Evolutionary conservation across 352 stramenopile genomes (phyloP).

Genomic region (Phytopythium delawarense): DNA sequence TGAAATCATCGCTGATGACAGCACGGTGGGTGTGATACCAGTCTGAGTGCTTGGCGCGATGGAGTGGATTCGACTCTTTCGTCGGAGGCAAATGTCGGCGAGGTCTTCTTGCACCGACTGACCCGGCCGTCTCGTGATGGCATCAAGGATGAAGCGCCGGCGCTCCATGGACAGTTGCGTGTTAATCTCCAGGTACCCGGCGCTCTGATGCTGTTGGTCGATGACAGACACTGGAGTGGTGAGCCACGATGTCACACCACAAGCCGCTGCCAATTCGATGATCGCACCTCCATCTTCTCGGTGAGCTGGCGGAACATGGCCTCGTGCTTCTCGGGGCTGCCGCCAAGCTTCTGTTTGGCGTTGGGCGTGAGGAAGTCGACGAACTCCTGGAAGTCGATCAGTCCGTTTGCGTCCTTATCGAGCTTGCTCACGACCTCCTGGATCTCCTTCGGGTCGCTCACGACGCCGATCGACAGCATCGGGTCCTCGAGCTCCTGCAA

Average conservation of each 20-base stretch:
- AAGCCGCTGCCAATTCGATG: background rate
- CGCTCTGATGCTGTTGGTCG: conserved; percentile 48
- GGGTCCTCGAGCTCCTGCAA: conserved; percentile 60
- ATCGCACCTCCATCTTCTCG: conserved; percentile 63
- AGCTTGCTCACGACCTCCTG: conserved; percentile 49
- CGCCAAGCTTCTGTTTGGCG: conserved; percentile 27
- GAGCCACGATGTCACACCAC: background rate
- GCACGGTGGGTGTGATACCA: background rate
- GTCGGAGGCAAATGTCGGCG: conserved; percentile 28
- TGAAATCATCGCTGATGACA: background rate
- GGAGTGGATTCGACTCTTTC: background rate
- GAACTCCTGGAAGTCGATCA: conserved; percentile 81
- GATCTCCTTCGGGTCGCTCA: conserved; percentile 63
- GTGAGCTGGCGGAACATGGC: conserved; percentile 72
- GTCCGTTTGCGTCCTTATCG: conserved; percentile 67
- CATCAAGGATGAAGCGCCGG: conserved; percentile 62
- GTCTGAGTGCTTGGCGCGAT: background rate
- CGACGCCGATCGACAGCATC: conserved; percentile 77
- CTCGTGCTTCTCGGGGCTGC: conserved; percentile 49
- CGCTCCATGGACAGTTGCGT: conserved; percentile 77
- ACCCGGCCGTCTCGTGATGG: conserved; percentile 52
- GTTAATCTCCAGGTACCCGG: conserved; percentile 69
- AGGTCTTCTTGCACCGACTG: conserved; percentile 57
- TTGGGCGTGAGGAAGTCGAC: conserved; percentile 72
- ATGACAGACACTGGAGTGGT: background rate